Evolutionary conservation across 805 yeast species (phyloP), one percentile per base, ranked within the genome.

Genomic region (Myxozyma udenii): DNA sequence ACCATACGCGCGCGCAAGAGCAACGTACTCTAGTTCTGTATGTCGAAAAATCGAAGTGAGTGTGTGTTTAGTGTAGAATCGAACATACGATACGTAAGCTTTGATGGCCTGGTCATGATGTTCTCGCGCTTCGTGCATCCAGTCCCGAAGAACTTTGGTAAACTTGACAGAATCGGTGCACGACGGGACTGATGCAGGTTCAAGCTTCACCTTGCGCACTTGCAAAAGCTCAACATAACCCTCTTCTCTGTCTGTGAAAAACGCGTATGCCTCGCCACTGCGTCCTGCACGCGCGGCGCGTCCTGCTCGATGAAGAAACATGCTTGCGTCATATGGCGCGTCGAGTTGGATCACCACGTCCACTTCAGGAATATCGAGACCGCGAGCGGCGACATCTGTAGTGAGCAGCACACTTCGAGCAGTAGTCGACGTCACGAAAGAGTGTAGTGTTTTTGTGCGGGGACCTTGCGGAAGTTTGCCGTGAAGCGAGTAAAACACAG

Each of bases 351-450:
- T 71, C 2, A 91, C 98, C 23, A 90, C 70, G 64, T 93, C 98
- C 7, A 93, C 97, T 48, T 90, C 93, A 0, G 96, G 95, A 25
- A 93, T 84, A 71, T 93, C 98, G 21, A 93, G 79, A 39, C 98
- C 98, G 65, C 98, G 77, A 0, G 98, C 96, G 0, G 98, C 97
- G n/a, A 93, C 96, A 74, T 93, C 98, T 0, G 98, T 93, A 1
- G 98, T 89, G 69, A 93, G 72, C 22, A 93, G 69, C 0, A 91
- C 79, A 1, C 60, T 36, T n/a, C 44, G 36, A 2, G 69, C 68
- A 5, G 65, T 63, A 3, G 62, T 54, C 3, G 44, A 23, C 0
- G 75, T 75, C 0, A 81, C 66, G 64, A 91, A 93, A 30, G 68
- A 71, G 9, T 74, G 74, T 40, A 91, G 70, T 0, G 96, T 86